Evolutionary conservation across 2,329 filamentous ascomycete genomes (phyloP).

Genomic region (Bipolaris oryzae): DNA sequence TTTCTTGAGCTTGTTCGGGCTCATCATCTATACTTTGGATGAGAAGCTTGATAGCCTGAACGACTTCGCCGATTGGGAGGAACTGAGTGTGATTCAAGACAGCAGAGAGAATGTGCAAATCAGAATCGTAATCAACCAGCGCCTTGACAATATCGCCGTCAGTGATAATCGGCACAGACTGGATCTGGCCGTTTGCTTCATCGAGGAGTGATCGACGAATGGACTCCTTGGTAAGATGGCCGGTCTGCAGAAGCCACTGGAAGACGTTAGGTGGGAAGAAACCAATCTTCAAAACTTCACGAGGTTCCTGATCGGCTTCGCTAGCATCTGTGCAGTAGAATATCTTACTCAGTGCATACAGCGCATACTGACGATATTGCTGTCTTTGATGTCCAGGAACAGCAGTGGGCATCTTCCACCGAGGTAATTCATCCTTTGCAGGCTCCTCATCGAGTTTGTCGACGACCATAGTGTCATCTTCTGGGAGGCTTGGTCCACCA

Average conservation of each 20-base stretch:
- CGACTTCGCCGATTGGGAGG: slow-evolving; percentile 69
- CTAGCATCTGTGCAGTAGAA: slow-evolving; percentile 45
- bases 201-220: slow-evolving; percentile 51
- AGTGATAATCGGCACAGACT: slow-evolving; percentile 55
- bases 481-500: slow-evolving; percentile 24
- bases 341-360: slow-evolving; percentile 59
- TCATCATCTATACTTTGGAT: slow-evolving; percentile 69
- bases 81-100: slow-evolving; percentile 68
- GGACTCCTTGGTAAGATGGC: slow-evolving; percentile 54
- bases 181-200: slow-evolving; percentile 48
- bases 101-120: slow-evolving; percentile 68
- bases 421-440: slow-evolving; percentile 41
- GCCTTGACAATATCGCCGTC: slow-evolving; percentile 67
- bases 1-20: slow-evolving; percentile 35
- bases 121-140: slow-evolving; percentile 69
- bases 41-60: slow-evolving; percentile 68
- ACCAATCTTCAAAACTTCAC: slow-evolving; percentile 44
- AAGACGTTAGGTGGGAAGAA: slow-evolving; percentile 61
- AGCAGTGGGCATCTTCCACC: slow-evolving; percentile 55
- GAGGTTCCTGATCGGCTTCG: slow-evolving; percentile 12
- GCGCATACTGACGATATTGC: slow-evolving; percentile 69
- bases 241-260: slow-evolving; percentile 65
- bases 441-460: slow-evolving; percentile 25
- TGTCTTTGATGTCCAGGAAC: slow-evolving; percentile 55
- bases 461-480: slow-evolving; percentile 23